Conservation (phyloP, 495 filamentous ascomycete genomes). For the Talaromyces borbonicus region DNA sequence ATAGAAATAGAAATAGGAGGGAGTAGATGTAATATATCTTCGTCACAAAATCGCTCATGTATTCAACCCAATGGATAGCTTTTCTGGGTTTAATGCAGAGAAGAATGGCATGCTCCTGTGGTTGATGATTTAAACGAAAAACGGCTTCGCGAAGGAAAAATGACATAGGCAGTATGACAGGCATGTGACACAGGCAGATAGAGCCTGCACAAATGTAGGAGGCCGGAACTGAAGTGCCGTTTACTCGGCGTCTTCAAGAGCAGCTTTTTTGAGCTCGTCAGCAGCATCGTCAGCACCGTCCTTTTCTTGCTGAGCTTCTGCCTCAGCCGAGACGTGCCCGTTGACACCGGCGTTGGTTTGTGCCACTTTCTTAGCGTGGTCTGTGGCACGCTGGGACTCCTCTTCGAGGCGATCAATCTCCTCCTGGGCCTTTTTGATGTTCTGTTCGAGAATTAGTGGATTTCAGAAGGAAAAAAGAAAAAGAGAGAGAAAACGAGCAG, state of each 20-base stretch:
- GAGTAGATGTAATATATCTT: neutral
- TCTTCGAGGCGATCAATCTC: constrained; percentile 56
- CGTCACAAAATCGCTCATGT: neutral
- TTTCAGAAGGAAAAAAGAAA: neutral
- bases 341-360: constrained; percentile 40
- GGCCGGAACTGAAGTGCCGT: neutral
- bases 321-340: constrained; percentile 38
- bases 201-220: too few species aligned
- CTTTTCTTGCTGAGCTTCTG: constrained; percentile 48
- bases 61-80: neutral
- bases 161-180: too few species aligned
- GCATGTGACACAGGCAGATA: too few species aligned
- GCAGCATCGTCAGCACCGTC: constrained; percentile 46
- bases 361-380: constrained; percentile 45
- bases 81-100: neutral
- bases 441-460: constrained; percentile 35
- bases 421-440: constrained; percentile 60
- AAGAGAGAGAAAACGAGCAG: constrained; percentile 2
- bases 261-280: constrained; percentile 49
- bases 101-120: constrained; percentile 1
- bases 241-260: constrained; percentile 45
- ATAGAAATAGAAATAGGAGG: neutral
- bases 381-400: constrained; percentile 28
- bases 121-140: too few species aligned
- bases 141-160: too few species aligned